Evolutionary conservation across 2,329 filamentous ascomycete species (phyloP).

Genomic region (Aspergillus luchuensis): DNA sequence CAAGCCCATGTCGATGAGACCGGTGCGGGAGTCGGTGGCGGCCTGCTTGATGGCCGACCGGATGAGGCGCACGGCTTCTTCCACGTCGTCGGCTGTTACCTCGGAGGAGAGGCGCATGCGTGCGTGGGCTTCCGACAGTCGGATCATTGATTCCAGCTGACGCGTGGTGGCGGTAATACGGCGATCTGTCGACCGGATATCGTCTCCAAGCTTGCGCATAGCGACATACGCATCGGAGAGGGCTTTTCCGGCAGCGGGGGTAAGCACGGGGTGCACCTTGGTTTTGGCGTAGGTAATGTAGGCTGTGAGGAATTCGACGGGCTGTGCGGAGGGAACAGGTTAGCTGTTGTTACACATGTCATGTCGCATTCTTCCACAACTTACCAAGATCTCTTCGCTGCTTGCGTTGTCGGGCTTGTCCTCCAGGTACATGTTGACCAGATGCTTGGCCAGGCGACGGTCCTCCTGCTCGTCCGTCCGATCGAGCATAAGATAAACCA

Average conservation of each 20-base stretch:
- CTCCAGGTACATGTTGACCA: constrained; percentile 95
- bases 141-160: constrained; percentile 98
- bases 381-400: constrained; percentile 75
- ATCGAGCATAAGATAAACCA: constrained; percentile 95
- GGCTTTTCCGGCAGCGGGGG: constrained; percentile 75
- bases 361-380: constrained; percentile 34
- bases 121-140: constrained; percentile 90
- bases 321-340: constrained; percentile 50
- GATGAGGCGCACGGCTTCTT: constrained; percentile 89
- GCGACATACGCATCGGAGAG: constrained; percentile 86
- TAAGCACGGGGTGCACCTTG: constrained; percentile 80
- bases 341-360: constrained; percentile 4
- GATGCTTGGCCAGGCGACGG: constrained; percentile 83
- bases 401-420: constrained; percentile 85
- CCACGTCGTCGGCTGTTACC: constrained; percentile 80
- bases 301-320: constrained; percentile 90
- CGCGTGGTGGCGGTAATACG: constrained; percentile 97
- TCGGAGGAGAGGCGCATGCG: constrained; percentile 85
- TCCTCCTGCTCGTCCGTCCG: constrained; percentile 89
- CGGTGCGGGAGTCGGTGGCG: constrained; percentile 87
- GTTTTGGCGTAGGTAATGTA: constrained; percentile 97
- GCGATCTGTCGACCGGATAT: constrained; percentile 84
- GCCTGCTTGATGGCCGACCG: constrained; percentile 93
- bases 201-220: constrained; percentile 90
- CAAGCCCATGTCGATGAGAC: constrained; percentile 94